phyloP scores from a whole-genome alignment of 2,329 filamentous ascomycete genomes.

The Diplodia corticola region DNA sequence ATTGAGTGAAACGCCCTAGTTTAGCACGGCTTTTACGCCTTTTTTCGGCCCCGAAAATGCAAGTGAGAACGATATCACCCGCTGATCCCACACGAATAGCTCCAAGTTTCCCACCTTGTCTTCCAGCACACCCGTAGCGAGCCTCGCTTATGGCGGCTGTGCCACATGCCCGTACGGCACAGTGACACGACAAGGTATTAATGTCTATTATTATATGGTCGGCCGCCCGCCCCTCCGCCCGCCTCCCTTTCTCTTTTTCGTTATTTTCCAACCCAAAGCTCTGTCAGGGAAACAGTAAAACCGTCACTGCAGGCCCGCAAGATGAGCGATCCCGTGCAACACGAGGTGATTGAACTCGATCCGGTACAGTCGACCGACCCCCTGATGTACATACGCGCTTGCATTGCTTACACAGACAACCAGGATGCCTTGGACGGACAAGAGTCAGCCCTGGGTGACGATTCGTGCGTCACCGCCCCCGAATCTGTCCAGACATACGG shows the following conservation, averaged over 20 bases:
- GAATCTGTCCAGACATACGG: neutral
- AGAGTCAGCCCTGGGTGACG: constrained; percentile 2
- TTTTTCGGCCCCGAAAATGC: neutral
- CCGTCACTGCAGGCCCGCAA: neutral
- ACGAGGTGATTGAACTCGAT: neutral
- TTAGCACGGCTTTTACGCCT: neutral
- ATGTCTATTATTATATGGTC: neutral
- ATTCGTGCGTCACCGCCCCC: constrained; percentile 4
- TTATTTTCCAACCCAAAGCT: too few relatives aligned
- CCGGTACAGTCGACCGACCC: neutral
- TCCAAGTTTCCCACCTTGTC: neutral
- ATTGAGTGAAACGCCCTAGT: neutral
- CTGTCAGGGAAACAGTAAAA: neutral
- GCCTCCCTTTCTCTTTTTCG: neutral
- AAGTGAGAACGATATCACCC: neutral
- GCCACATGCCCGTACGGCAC: neutral
- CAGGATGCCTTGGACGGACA: neutral
- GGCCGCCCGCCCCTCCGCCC: neutral
- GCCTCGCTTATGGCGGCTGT: neutral
- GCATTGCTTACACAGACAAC: neutral
- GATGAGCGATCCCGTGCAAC: neutral
- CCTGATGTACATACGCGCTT: neutral
- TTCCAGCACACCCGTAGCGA: neutral
- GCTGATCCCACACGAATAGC: neutral
- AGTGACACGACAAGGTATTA: neutral